Evolutionary conservation across 2,329 filamentous ascomycete genomes (phyloP).

Genomic region (Mariannaea elegans): DNA sequence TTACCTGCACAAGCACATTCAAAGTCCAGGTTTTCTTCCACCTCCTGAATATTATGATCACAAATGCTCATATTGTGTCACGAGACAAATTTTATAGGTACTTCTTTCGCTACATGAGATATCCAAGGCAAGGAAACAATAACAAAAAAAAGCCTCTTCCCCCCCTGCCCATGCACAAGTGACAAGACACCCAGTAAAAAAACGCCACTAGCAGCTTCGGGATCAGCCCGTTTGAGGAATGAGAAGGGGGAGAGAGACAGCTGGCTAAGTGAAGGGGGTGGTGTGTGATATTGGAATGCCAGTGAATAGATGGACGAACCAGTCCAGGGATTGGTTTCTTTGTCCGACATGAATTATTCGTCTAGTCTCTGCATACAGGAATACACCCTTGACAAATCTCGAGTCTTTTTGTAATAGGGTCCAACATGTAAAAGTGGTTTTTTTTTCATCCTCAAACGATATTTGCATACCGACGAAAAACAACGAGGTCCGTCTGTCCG

Average conservation of each 20-base stretch:
- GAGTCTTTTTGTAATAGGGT: no score
- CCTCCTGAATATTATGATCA: background rate
- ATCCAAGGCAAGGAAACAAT: background rate
- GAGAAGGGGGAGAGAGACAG: constrained; percentile 12
- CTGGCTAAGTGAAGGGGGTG: constrained; percentile 18
- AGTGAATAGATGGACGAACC: background rate
- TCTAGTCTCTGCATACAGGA: background rate
- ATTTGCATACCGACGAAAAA: background rate
- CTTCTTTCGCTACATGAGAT: background rate
- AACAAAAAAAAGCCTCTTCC: background rate
- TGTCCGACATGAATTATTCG: no score
- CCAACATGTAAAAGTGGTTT: background rate
- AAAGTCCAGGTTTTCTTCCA: background rate
- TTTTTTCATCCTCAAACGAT: background rate
- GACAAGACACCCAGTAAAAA: constrained; percentile 22
- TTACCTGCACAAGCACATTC: background rate
- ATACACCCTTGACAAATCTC: background rate
- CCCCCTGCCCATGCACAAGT: constrained; percentile 29
- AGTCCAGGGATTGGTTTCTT: background rate
- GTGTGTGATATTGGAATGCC: constrained; percentile 2
- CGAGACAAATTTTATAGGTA: background rate
- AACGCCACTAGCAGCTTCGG: constrained; percentile 36
- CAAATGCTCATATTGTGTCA: constrained; percentile 6
- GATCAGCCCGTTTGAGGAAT: constrained; percentile 40
- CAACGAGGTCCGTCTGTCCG: background rate